Base-by-base conservation (phyloP, 208 protist genomes). In the Wallacemonas sp. region DNA sequence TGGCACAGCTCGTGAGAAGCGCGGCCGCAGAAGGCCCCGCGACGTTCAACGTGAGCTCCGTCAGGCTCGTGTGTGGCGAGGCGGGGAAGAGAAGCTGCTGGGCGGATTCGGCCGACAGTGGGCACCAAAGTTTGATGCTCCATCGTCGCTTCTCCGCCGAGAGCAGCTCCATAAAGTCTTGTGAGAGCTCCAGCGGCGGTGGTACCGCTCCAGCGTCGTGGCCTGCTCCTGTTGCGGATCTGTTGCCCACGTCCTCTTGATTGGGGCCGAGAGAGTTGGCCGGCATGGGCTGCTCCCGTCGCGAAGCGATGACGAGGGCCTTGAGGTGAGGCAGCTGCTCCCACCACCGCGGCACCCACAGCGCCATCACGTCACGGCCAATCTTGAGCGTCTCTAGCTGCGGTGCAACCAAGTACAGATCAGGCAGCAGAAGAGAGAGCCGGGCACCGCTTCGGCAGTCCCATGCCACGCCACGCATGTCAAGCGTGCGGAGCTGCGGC, bases 271-370 rank as follows among this genome's bases (percentile, higher is more conserved):
- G n/a, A n/a, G n/a, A n/a, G n/a, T n/a, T 14, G 36, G 36, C 36
- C 9, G 36, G 9, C 36, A 41, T 41, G 36, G 64, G 54, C 60
- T 81, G 61, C 44, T 79, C 78, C 1, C 74, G 49, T 28, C 67
- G 77, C 17, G 84, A 86, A 31, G 79, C 84, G 0, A 95, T 66
- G 8, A 86, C 80, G 17, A 95, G 46, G 11, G 77, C 51, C n/a
- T 33, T 21, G 12, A 95, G 66, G 36, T 78, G 66, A 0, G 70
- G 19, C 26, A 84, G 80, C 8, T 77, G 75, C 26, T 77, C 72
- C 90, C 90, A 95, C 90, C 90, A 95, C 19, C 82, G 84, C 1
- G 76, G 66, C 6, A 69, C 70, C 90, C 90, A 95, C 21, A 74
- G 72, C 12, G 54, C 45, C 54, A 81, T 72, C 22, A 92, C 66